phyloP scores from a whole-genome alignment of 176 grass and related monocot genomes.

The Bolboschoenus planiculmis region DNA sequence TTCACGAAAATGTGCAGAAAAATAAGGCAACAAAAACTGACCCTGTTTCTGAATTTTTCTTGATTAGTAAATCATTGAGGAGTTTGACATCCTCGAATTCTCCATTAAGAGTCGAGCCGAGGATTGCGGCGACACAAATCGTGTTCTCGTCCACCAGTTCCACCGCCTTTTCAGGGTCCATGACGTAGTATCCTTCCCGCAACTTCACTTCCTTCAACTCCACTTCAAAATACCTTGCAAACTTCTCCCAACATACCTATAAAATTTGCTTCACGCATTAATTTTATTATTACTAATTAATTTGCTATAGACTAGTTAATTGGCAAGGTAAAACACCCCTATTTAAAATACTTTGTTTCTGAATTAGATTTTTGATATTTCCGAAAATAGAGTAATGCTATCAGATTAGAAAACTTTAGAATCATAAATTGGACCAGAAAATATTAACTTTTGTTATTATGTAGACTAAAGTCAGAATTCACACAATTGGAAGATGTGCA shows the following conservation, averaged over 20 bases:
- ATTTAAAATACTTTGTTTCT: too few species aligned
- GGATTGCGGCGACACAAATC: conserved; percentile 88
- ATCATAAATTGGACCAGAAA: too few species aligned
- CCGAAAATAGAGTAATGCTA: too few species aligned
- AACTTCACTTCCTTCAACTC: conserved; percentile 95
- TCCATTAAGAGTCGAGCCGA: conserved; percentile 94
- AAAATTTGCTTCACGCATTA: neutral
- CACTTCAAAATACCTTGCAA: conserved; percentile 92
- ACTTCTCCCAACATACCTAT: conserved; percentile 98
- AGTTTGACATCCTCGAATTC: conserved; percentile 98
- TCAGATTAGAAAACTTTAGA: too few species aligned
- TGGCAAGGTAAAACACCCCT: too few species aligned
- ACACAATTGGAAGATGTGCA: too few species aligned
- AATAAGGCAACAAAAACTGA: neutral
- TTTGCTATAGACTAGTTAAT: too few species aligned
- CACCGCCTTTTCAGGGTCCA: conserved; percentile 90
- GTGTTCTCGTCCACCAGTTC: conserved; percentile 97
- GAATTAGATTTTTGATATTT: too few species aligned
- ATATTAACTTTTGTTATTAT: too few species aligned
- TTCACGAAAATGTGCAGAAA: neutral
- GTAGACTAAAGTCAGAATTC: too few species aligned
- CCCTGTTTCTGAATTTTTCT: conserved; percentile 71
- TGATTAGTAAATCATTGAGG: conserved; percentile 60
- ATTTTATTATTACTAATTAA: neutral
- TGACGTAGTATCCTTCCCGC: conserved; percentile 88